A percentile compares a stretch with the other conserved stretches of the same genome.
phyloP scores from a whole-genome alignment of 345 rosid species.

The Garcia nutans region DNA sequence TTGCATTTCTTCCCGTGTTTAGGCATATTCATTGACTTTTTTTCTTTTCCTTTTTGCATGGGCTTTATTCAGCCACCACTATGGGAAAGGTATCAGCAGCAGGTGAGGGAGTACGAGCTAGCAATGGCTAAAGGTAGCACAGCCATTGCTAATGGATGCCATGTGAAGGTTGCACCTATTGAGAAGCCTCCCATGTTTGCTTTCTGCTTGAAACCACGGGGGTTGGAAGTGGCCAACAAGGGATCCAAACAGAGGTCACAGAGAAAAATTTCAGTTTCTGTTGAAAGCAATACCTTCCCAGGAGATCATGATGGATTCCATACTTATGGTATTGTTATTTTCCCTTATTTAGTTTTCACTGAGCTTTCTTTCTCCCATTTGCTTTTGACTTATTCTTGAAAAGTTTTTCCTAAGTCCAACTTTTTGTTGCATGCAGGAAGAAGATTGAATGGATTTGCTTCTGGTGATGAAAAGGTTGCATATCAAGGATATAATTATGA shows the following conservation, averaged over 20 bases:
- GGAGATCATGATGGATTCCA: constrained; percentile 65
- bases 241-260: constrained; percentile 92
- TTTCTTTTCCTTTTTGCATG: neutral
- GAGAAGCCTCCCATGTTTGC: constrained; percentile 97
- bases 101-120: constrained; percentile 80
- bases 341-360: neutral
- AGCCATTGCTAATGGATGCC: constrained; percentile 43
- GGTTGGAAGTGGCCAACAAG: constrained; percentile 83
- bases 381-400: neutral
- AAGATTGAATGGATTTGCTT: constrained; percentile 63
- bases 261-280: constrained; percentile 59
- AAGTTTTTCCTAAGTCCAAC: constrained; percentile 13
- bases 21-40: neutral
- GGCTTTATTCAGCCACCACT: constrained; percentile 64
- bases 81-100: constrained; percentile 87
- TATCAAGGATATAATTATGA: constrained; percentile 55
- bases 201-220: constrained; percentile 94
- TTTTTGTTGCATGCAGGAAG: constrained; percentile 53
- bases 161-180: constrained; percentile 39
- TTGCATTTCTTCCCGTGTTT: neutral
- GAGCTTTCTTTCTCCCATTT: neutral
- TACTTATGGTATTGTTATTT: constrained; percentile 36
- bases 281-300: constrained; percentile 42
- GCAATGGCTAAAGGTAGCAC: constrained; percentile 45
- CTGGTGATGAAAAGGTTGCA: constrained; percentile 61